Conservation (phyloP, 306 rosid species). For the Lupinus albus region DNA sequence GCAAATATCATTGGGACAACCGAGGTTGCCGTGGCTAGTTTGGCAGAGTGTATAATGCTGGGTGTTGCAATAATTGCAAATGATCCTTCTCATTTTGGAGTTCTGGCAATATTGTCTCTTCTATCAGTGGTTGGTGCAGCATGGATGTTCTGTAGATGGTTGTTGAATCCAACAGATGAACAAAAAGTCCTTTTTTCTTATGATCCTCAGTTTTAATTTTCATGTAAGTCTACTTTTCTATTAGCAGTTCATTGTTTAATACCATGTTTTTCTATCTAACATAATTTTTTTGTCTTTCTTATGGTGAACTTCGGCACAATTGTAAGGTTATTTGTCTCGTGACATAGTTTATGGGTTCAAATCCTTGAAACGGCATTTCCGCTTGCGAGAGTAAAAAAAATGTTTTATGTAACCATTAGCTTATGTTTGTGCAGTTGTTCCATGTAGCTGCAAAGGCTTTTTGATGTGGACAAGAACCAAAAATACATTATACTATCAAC, state of each 20-base stretch:
- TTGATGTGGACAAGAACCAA: constrained; percentile 34
- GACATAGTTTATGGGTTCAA: too few species aligned
- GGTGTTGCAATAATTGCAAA: constrained; percentile 88
- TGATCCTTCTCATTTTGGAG: constrained; percentile 77
- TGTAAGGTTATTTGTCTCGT: too few species aligned
- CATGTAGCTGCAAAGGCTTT: constrained; percentile 26
- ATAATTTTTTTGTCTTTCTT: neutral
- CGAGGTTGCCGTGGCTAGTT: constrained; percentile 90
- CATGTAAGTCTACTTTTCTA: constrained; percentile 46
- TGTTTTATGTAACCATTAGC: constrained; percentile 32
- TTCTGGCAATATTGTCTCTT: constrained; percentile 75
- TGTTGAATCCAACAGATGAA: constrained; percentile 84
- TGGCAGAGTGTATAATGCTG: constrained; percentile 88
- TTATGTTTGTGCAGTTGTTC: constrained; percentile 45
- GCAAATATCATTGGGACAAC: constrained; percentile 92
- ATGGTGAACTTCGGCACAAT: neutral
- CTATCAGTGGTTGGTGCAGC: constrained; percentile 88
- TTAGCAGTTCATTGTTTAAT: constrained; percentile 17
- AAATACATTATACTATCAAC: constrained; percentile 11
- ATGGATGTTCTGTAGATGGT: constrained; percentile 81
- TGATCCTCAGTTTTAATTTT: constrained; percentile 57
- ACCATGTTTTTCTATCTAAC: neutral
- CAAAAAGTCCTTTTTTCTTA: constrained; percentile 70
- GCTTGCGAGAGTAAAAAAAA: neutral
- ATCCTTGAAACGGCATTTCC: too few species aligned